Percentiles rank a stretch among this genome's conserved stretches.
Conservation (phyloP, 1,284 basidiomycete species). For the Thecaphora frezii region DNA sequence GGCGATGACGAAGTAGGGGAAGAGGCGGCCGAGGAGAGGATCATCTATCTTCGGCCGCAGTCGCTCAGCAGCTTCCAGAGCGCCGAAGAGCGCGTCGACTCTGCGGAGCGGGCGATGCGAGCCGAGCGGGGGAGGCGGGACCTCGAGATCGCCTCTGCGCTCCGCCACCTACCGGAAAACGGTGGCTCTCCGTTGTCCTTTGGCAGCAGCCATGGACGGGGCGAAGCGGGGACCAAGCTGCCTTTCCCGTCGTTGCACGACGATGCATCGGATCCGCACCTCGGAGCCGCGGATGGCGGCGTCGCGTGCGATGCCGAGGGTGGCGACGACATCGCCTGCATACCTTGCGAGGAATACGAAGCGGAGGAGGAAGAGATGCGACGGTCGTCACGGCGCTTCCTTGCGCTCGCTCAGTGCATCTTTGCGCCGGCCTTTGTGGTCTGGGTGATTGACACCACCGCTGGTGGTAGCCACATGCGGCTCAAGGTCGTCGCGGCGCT, state of each 20-base stretch:
- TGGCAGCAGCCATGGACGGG: conserved; percentile 36
- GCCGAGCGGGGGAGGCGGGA: conserved; percentile 29
- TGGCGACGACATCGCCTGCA: background rate
- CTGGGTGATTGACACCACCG: conserved; percentile 39
- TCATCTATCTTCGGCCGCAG: conserved; percentile 6
- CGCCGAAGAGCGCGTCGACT: conserved; percentile 20
- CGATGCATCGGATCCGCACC: too few species aligned
- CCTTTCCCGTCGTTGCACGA: background rate
- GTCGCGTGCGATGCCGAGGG: too few species aligned
- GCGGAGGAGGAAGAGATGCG: conserved; percentile 46
- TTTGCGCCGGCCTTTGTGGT: conserved; percentile 44
- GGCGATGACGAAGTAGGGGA: conserved; percentile 17
- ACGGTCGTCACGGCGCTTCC: conserved; percentile 24
- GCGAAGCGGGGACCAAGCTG: conserved; percentile 21
- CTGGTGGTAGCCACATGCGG: conserved; percentile 7
- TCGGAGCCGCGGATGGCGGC: too few species aligned
- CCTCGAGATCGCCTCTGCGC: conserved; percentile 33
- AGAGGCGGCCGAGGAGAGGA: background rate
- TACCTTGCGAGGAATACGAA: conserved; percentile 23
- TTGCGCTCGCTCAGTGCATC: conserved; percentile 41
- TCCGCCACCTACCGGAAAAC: conserved; percentile 29
- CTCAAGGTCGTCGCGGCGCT: conserved; percentile 17
- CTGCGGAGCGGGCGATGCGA: conserved; percentile 15
- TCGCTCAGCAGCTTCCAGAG: conserved; percentile 8
- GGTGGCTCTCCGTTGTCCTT: conserved; percentile 27